phyloP scores from a whole-genome alignment of 2,329 filamentous ascomycete genomes.

The Neoarthrinium moseri region DNA sequence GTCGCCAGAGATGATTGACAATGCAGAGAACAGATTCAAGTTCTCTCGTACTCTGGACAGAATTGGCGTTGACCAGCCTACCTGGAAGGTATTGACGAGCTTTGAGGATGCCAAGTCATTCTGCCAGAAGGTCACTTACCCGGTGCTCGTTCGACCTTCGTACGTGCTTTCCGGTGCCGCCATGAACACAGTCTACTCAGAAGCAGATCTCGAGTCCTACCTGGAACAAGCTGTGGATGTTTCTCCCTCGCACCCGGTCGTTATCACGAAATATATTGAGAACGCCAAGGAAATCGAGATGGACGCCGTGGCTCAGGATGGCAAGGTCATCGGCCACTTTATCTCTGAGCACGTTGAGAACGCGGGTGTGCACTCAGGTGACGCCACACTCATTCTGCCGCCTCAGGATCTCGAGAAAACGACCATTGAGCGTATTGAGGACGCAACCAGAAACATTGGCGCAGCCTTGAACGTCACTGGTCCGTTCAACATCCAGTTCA shows the following conservation, averaged over 20 bases:
- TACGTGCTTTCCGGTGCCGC: slow-evolving; percentile 96
- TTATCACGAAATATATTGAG: slow-evolving; percentile 99
- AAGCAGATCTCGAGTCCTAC: slow-evolving; percentile 86
- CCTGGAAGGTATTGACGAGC: slow-evolving; percentile 96
- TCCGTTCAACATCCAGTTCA: slow-evolving; percentile 99
- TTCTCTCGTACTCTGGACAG: slow-evolving; percentile 97
- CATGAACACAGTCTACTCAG: slow-evolving; percentile 99
- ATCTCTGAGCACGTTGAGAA: slow-evolving; percentile 99
- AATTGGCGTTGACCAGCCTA: slow-evolving; percentile 92
- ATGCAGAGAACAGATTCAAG: slow-evolving; percentile 96
- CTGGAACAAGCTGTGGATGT: slow-evolving; percentile 89
- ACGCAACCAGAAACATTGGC: slow-evolving; percentile 93
- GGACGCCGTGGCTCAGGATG: slow-evolving; percentile 93
- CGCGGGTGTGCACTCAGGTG: slow-evolving; percentile 96
- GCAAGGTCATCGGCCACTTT: slow-evolving; percentile 89
- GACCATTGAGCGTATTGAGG: slow-evolving; percentile 87
- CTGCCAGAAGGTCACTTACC: slow-evolving; percentile 86
- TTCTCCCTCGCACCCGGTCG: slow-evolving; percentile 91
- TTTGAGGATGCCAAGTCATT: slow-evolving; percentile 87
- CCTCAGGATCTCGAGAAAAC: slow-evolving; percentile 89
- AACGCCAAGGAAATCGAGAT: slow-evolving; percentile 99
- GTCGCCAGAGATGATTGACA: slow-evolving; percentile 98
- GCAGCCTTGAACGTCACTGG: slow-evolving; percentile 93
- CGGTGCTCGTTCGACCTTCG: slow-evolving; percentile 90
- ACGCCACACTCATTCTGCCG: slow-evolving; percentile 91